Evolutionary conservation across 2,329 filamentous ascomycete genomes (phyloP).

Genomic region (Aspergillus niger): DNA sequence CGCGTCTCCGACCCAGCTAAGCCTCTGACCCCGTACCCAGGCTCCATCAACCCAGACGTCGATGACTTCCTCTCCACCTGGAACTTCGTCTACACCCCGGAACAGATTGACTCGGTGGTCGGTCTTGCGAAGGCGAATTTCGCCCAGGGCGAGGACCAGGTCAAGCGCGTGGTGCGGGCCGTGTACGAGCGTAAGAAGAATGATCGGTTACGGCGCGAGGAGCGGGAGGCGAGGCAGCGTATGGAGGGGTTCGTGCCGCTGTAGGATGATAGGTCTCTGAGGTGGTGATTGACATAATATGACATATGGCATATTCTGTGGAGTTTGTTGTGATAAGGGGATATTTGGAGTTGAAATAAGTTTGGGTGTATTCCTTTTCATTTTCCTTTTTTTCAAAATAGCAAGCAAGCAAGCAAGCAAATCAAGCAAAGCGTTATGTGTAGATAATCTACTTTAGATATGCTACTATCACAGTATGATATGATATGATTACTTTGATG

Average conservation of each 20-base stretch:
- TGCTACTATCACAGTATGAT: too few relatives aligned
- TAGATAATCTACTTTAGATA: too few relatives aligned
- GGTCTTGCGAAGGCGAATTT: slow-evolving; percentile 84
- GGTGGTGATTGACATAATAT: too few relatives aligned
- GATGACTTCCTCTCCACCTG: slow-evolving; percentile 91
- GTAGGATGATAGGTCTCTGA: background rate
- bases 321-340: background rate
- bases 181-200: slow-evolving; percentile 92
- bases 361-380: too few relatives aligned
- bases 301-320: background rate
- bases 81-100: slow-evolving; percentile 95
- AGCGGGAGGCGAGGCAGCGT: slow-evolving; percentile 25
- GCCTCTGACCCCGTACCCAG: slow-evolving; percentile 54
- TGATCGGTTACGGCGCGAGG: slow-evolving; percentile 38
- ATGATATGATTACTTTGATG: too few relatives aligned
- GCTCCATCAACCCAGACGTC: slow-evolving; percentile 73
- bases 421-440: too few relatives aligned
- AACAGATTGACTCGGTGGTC: slow-evolving; percentile 85
- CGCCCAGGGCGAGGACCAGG: slow-evolving; percentile 75
- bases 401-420: too few relatives aligned
- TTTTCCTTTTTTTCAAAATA: too few relatives aligned
- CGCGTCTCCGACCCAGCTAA: slow-evolving; percentile 20
- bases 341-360: too few relatives aligned
- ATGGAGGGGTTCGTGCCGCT: slow-evolving; percentile 35
- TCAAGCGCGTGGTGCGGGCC: slow-evolving; percentile 75